Evolutionary conservation across 164 flowering plant genomes (phyloP).

Genomic region (Litsea cubeba): DNA sequence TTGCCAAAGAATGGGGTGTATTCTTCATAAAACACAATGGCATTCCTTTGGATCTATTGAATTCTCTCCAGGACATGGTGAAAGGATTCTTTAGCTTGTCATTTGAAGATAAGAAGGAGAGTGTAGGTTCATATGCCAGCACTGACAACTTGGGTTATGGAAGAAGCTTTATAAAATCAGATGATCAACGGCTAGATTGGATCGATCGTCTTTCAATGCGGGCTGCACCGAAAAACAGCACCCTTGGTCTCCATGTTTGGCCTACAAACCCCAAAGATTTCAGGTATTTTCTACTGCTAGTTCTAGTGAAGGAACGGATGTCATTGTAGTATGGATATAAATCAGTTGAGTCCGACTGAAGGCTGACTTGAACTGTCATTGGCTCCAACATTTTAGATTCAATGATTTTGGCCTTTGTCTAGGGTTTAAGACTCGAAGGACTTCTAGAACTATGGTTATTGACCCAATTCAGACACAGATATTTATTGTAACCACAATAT

Average conservation of each 20-base stretch:
- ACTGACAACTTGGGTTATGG: conserved; percentile 5
- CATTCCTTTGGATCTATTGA: background rate
- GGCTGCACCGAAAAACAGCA: background rate
- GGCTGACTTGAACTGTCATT: no score
- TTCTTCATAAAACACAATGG: background rate
- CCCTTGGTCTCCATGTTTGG: conserved; percentile 1
- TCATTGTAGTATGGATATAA: background rate
- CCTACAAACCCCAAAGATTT: background rate
- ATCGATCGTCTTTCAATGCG: background rate
- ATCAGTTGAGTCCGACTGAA: no score
- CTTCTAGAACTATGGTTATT: background rate
- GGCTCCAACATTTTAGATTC: background rate
- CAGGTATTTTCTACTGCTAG: background rate
- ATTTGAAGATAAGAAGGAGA: conserved; percentile 4
- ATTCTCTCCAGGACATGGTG: background rate
- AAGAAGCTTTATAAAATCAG: background rate
- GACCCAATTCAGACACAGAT: no score
- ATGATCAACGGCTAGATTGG: conserved; percentile 8
- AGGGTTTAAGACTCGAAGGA: background rate
- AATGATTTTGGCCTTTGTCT: background rate
- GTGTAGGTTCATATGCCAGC: background rate
- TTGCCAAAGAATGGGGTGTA: conserved; percentile 1
- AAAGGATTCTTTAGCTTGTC: conserved; percentile 2
- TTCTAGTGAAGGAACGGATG: background rate
- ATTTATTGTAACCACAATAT: no score